A percentile compares a stretch with the other conserved stretches of the same genome.
Conservation (phyloP, 768 basidiomycete species). For the Daedalea quercina region DNA sequence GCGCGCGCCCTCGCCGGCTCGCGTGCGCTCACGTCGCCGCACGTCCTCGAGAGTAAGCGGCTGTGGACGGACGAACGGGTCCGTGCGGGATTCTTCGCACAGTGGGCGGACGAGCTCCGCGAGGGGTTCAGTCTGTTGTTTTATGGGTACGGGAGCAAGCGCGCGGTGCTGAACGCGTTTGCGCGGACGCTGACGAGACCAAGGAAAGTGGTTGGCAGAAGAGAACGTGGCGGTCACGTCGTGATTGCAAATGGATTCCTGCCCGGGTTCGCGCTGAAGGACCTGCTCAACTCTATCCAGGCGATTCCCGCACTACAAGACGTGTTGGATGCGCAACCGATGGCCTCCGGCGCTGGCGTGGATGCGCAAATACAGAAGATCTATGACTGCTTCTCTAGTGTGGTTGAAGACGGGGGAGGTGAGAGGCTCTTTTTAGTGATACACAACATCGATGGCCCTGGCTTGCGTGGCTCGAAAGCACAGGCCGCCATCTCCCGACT, state of each 20-base stretch:
- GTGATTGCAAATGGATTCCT: constrained; percentile 17
- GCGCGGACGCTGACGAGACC: constrained; percentile 43
- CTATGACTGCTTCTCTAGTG: constrained; percentile 49
- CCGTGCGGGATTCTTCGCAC: constrained; percentile 40
- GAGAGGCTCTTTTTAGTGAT: constrained; percentile 69
- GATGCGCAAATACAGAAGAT: constrained; percentile 64
- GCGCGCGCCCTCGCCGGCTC: constrained; percentile 25
- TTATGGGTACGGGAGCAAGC: constrained; percentile 89
- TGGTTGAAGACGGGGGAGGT: constrained; percentile 12
- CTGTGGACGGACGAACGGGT: constrained; percentile 20
- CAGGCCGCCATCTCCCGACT: constrained; percentile 66
- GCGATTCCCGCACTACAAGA: constrained; percentile 21
- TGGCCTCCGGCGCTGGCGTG: constrained; percentile 30
- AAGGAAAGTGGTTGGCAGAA: constrained; percentile 19
- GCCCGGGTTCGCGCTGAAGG: constrained; percentile 15
- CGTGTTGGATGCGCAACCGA: constrained; percentile 27
- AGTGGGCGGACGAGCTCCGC: constrained; percentile 64
- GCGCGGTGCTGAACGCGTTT: constrained; percentile 67
- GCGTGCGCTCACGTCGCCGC: constrained; percentile 25
- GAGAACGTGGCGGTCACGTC: constrained; percentile 6
- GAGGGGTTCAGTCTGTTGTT: constrained; percentile 86
- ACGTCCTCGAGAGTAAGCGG: constrained; percentile 21
- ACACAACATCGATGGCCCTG: constrained; percentile 82
- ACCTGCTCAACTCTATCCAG: constrained; percentile 54
- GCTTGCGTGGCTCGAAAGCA: constrained; percentile 57